A percentile compares a stretch with the other conserved stretches of the same genome.
phyloP scores from a whole-genome alignment of 2,329 filamentous ascomycete genomes.

The Dactylellina haptotyla region DNA sequence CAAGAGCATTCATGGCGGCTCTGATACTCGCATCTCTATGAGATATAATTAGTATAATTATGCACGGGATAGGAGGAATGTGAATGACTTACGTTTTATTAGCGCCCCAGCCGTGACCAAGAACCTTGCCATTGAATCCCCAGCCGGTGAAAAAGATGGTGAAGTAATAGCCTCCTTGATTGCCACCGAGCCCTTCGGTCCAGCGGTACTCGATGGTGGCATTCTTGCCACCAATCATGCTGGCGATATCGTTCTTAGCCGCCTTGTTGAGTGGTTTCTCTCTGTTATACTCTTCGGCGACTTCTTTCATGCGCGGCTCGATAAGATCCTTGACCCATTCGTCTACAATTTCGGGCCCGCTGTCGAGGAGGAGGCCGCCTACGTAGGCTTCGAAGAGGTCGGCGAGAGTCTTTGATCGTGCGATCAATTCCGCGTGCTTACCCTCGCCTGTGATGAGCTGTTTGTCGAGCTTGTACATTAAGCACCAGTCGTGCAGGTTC shows the following conservation, averaged over 20 bases:
- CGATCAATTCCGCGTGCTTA: constrained; percentile 41
- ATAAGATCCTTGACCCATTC: constrained; percentile 56
- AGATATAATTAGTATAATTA: background rate
- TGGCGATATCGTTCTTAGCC: constrained; percentile 56
- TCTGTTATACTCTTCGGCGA: constrained; percentile 47
- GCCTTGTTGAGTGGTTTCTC: constrained; percentile 56
- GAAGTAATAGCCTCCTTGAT: constrained; percentile 57
- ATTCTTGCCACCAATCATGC: constrained; percentile 54
- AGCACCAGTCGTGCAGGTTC: constrained; percentile 58
- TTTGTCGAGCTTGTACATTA: constrained; percentile 69
- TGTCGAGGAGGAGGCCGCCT: constrained; percentile 57
- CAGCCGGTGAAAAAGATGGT: constrained; percentile 57
- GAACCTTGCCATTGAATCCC: constrained; percentile 54
- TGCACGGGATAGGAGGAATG: background rate
- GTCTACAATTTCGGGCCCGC: constrained; percentile 48
- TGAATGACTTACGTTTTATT: constrained; percentile 57
- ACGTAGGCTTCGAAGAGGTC: constrained; percentile 59
- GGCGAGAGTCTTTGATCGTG: constrained; percentile 55
- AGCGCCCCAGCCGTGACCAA: constrained; percentile 57
- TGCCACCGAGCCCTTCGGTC: constrained; percentile 56
- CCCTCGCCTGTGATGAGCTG: constrained; percentile 62
- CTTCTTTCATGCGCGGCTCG: constrained; percentile 55
- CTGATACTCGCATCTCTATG: constrained; percentile 56
- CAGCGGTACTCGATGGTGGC: constrained; percentile 56
- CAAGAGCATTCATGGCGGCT: constrained; percentile 58